Conservation (phyloP, 306 rosid genomes). For the Amphicarpaea edgeworthii region DNA sequence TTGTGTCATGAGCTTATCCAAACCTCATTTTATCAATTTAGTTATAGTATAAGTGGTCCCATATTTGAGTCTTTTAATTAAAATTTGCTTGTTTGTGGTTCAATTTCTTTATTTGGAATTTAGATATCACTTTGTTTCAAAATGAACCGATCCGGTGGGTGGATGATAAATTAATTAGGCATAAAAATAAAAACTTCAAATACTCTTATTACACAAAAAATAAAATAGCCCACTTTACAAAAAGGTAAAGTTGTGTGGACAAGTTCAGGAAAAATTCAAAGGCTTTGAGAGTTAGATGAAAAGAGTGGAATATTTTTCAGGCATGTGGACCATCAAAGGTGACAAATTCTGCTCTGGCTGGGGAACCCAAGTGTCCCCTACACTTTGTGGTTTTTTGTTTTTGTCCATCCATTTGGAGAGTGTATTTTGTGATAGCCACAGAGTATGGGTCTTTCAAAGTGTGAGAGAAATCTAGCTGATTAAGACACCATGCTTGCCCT, state of each 20-base stretch:
- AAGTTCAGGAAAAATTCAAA: background rate
- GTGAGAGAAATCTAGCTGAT: conserved; percentile 21
- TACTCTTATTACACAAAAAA: too few relatives aligned
- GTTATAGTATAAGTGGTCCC: too few relatives aligned
- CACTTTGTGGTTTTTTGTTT: conserved; percentile 36
- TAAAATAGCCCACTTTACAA: background rate
- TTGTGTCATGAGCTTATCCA: too few relatives aligned
- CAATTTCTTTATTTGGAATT: too few relatives aligned
- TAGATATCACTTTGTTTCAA: too few relatives aligned
- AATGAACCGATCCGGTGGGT: too few relatives aligned
- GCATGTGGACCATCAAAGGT: conserved; percentile 47
- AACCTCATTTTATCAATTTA: too few relatives aligned
- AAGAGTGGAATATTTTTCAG: background rate
- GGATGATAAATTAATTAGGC: too few relatives aligned
- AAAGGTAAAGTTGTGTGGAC: background rate
- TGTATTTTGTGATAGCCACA: conserved; percentile 3
- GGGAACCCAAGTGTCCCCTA: conserved; percentile 37
- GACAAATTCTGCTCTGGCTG: conserved; percentile 42
- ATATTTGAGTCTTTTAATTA: too few relatives aligned
- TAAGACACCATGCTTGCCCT: conserved; percentile 15
- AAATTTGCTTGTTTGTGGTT: too few relatives aligned
- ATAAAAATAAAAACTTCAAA: too few relatives aligned
- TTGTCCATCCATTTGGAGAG: conserved; percentile 44
- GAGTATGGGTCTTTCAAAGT: background rate
- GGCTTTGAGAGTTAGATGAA: background rate